These are phyloP conservation scores for Pisolithus orientalis DNA, from an alignment of 768 basidiomycete species.

Conservation along the genomic window DNA sequence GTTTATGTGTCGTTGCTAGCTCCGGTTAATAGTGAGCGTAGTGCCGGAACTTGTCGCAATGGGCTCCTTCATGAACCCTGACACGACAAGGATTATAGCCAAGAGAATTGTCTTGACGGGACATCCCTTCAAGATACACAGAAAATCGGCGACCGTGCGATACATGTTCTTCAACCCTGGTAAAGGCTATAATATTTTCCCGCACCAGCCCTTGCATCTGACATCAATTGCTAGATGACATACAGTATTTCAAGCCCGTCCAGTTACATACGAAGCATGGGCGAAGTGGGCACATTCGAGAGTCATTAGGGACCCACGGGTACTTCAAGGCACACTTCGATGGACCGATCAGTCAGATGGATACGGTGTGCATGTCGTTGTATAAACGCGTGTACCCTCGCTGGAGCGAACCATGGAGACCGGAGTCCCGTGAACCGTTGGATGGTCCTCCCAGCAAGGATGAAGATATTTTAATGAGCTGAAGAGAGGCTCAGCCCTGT, in stretches of 20 bases:
- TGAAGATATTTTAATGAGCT: slow-evolving; percentile 22
- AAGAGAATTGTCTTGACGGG: slow-evolving; percentile 95
- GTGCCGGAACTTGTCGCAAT: slow-evolving; percentile 83
- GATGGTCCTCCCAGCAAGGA: background rate
- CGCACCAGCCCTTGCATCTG: background rate
- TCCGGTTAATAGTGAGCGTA: slow-evolving; percentile 19
- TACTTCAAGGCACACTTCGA: slow-evolving; percentile 97
- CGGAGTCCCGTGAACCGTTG: background rate
- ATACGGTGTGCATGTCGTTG: slow-evolving; percentile 90
- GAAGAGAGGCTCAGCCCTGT: background rate
- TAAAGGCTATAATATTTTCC: slow-evolving; percentile 23
- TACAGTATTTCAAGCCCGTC: slow-evolving; percentile 89
- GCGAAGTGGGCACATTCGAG: slow-evolving; percentile 80
- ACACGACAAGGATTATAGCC: slow-evolving; percentile 85
- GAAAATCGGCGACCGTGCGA: slow-evolving; percentile 92
- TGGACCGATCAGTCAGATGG: slow-evolving; percentile 92
- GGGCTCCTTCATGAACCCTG: slow-evolving; percentile 82
- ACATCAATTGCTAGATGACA: slow-evolving; percentile 53
- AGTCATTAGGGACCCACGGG: slow-evolving; percentile 93
- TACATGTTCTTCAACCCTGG: slow-evolving; percentile 98
- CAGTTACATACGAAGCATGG: slow-evolving; percentile 92
- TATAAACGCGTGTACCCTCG: slow-evolving; percentile 95
- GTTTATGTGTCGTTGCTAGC: background rate
- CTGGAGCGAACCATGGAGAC: slow-evolving; percentile 60
- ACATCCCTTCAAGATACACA: slow-evolving; percentile 95